These are phyloP conservation scores for Ustilago esculenta DNA, from an alignment of 1,284 basidiomycete species.

Conservation along the genomic window DNA sequence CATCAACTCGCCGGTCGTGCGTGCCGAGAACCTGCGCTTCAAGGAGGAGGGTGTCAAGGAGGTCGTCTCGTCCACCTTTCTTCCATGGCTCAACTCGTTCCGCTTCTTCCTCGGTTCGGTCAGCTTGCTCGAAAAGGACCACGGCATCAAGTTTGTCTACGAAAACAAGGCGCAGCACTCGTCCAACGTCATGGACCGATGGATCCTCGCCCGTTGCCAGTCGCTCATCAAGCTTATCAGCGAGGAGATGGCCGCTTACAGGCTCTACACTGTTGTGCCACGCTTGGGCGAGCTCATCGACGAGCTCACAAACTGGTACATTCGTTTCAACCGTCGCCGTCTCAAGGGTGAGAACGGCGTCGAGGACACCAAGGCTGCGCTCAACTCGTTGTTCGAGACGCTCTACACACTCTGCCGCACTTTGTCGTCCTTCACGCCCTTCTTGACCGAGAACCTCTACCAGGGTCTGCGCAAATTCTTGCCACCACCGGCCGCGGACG, in stretches of 20 bases:
- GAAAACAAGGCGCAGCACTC: slow-evolving; percentile 85
- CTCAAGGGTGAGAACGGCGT: slow-evolving; percentile 94
- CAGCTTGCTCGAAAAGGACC: slow-evolving; percentile 84
- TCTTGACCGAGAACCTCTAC: slow-evolving; percentile 96
- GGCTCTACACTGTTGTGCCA: slow-evolving; percentile 98
- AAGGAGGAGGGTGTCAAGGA: slow-evolving; percentile 97
- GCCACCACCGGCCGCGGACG: slow-evolving; percentile 67
- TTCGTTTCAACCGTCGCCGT: slow-evolving; percentile 95
- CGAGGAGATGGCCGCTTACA: slow-evolving; percentile 94
- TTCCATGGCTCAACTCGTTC: slow-evolving; percentile 99
- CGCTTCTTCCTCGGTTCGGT: slow-evolving; percentile 99
- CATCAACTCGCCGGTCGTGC: slow-evolving; percentile 98
- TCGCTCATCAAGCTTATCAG: slow-evolving; percentile 90
- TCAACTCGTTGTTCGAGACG: slow-evolving; percentile 96
- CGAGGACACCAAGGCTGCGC: slow-evolving; percentile 85
- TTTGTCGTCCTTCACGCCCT: slow-evolving; percentile 98
- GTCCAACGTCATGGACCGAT: slow-evolving; percentile 96
- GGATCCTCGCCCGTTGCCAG: slow-evolving; percentile 97
- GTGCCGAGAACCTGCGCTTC: slow-evolving; percentile 97
- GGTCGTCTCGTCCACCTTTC: slow-evolving; percentile 90
- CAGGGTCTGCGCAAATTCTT: slow-evolving; percentile 88
- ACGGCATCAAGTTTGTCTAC: slow-evolving; percentile 83
- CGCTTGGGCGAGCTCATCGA: slow-evolving; percentile 89
- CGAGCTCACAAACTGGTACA: slow-evolving; percentile 99
- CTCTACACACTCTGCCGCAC: slow-evolving; percentile 93